A percentile compares a stretch with the other conserved stretches of the same genome.
Evolutionary conservation across 805 yeast species (phyloP).

Genomic region (Saturnispora sekii): DNA sequence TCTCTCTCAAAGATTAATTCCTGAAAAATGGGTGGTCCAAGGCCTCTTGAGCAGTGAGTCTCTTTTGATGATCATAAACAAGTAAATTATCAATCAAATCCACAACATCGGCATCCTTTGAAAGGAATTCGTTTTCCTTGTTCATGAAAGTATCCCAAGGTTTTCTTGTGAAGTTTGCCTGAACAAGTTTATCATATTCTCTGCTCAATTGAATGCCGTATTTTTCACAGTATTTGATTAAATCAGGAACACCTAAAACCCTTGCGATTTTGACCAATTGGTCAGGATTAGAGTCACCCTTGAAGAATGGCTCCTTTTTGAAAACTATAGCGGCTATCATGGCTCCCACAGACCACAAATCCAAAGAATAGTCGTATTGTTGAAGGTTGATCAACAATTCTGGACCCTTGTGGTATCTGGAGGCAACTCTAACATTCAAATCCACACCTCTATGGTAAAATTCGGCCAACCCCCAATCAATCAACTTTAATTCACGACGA

Average conservation of each 20-base stretch:
- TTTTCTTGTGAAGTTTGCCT: slow-evolving; percentile 56
- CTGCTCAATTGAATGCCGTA: slow-evolving; percentile 61
- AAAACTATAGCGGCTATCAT: slow-evolving; percentile 85
- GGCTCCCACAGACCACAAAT: slow-evolving; percentile 87
- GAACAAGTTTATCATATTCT: slow-evolving; percentile 60
- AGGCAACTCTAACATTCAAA: slow-evolving; percentile 86
- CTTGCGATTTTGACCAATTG: slow-evolving; percentile 85
- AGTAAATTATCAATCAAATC: slow-evolving; percentile 67
- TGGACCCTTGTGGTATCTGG: slow-evolving; percentile 88
- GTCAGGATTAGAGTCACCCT: slow-evolving; percentile 85
- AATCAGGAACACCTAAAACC: slow-evolving; percentile 76
- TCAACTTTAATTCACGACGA: slow-evolving; percentile 51
- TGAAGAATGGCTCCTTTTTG: slow-evolving; percentile 86
- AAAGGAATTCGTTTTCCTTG: slow-evolving; percentile 39
- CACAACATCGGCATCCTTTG: slow-evolving; percentile 45
- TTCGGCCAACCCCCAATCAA: slow-evolving; percentile 95
- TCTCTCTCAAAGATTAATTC: slow-evolving; percentile 2
- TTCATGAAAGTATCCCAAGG: slow-evolving; percentile 60
- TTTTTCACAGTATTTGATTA: slow-evolving; percentile 54
- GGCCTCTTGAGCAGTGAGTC: slow-evolving; percentile 84
- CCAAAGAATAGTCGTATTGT: slow-evolving; percentile 80
- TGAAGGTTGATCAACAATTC: slow-evolving; percentile 76
- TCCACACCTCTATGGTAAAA: slow-evolving; percentile 85
- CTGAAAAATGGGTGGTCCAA: slow-evolving; percentile 48
- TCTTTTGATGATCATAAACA: slow-evolving; percentile 77